Base-by-base conservation (phyloP, 176 grass and related monocot species). In the Alopecurus myosuroides region DNA sequence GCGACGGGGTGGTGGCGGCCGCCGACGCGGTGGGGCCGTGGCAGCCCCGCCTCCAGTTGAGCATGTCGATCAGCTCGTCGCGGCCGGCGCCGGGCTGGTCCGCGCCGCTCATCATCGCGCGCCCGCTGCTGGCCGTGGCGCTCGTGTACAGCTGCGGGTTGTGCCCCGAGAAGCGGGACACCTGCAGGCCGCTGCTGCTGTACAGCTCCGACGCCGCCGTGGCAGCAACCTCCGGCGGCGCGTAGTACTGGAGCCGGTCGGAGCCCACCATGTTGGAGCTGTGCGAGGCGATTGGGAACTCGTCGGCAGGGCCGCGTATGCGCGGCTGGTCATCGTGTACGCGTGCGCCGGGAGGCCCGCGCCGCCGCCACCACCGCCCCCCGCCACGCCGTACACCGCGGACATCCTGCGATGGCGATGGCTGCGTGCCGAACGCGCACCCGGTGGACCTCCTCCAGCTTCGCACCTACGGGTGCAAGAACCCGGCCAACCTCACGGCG, bases 11-110 rank as follows among this genome's bases (percentile, higher is more conserved):
- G 33, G 79, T 36, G 64, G 78, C 39, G 34, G 63, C 66, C n/a
- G 71, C 52, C 0, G 83, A 20, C 4, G 71, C 65, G 4, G 76
- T 79, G 42, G 79, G 55, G 15, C 86, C 77, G 84, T 93, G 87
- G 40, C 85, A 95, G 49, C 91, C 95, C 86, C 95, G 87, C 76
- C 79, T 86, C 95, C 95, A 98, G 80, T 98, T 98, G 40, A 98
- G 93, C 62, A 98, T 76, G 87, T 92, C 91, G 56, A 98, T 90
- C 70, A 93, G 77, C 82, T 93, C 95, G 49, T 95, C 83, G 53
- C 80, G 84, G 7, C 93, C 85, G 19, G 77, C 89, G 71, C 78
- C 78, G 0, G 89, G 71, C 17, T 75, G 85, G 20, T 93, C 88
- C 14, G 49, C 64, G 5, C 90, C 85, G 11, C 80, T 85, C 68